Evolutionary conservation across 768 basidiomycete species (phyloP), one percentile per base, ranked within the genome.

Genomic region (Floccularia luteovirens): DNA sequence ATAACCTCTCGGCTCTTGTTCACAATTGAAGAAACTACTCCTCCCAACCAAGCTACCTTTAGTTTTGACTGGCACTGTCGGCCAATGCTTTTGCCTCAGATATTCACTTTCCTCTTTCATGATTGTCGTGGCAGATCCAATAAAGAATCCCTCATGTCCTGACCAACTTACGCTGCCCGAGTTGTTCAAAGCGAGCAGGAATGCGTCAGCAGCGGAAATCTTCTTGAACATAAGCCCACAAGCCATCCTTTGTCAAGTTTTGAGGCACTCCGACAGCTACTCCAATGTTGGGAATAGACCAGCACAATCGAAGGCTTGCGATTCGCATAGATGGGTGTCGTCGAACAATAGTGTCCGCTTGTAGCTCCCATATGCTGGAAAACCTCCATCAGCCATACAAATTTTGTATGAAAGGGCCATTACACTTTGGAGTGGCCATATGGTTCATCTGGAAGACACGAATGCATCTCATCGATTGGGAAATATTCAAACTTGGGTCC

Each of bases 201-300:
- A 83, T 0, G 84, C 82, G 12, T 75, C 67, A 7, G 82, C 80
- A 3, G 58, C 72, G 3, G 79, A n/a, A 73, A 51, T 79, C 77
- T 51, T 77, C 66, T 38, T 82, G 77, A n/a, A 78, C 71, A 46
- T 79, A 90, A 12, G 75, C 69, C 80, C 82, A 87, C 19, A 87
- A 62, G 44, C 77, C 72, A 11, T 69, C 64, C 51, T 58, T 69
- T n/a, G 57, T 51, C 6, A 53, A 48, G 2, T 44, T 46, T n/a
- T 55, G 30, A 43, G 63, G 55, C 21, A 49, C 42, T 13, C 45
- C 43, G 3, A 49, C 50, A 1, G 66, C 72, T 6, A 37, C 23
- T 8, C 54, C 39, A 16, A 62, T 66, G n/a, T 61, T 47, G 4
- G 77, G 69, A 27, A 75, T 51, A 2, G 70, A 74, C 68, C 66